Evolutionary conservation across 139 green algal genomes (phyloP).

Genomic region (Chlorella sp.): DNA sequence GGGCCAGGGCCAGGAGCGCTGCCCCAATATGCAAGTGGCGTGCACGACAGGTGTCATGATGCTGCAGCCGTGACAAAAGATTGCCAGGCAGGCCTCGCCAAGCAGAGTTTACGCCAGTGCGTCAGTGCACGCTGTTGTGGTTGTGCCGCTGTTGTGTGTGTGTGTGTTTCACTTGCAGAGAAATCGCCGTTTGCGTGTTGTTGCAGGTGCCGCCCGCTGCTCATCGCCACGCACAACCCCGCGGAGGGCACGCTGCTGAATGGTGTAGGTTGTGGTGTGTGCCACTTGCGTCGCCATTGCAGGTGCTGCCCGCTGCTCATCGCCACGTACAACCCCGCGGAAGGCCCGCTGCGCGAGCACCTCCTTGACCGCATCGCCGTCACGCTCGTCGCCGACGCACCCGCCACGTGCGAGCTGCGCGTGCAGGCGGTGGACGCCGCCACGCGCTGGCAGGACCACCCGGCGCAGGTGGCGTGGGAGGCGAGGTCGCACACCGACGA

Average conservation of each 20-base stretch:
- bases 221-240: slow-evolving; percentile 98
- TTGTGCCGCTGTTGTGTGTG: too few species aligned
- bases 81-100: too few species aligned
- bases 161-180: too few species aligned
- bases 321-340: slow-evolving; percentile 98
- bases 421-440: slow-evolving; percentile 71
- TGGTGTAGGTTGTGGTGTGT: too few species aligned
- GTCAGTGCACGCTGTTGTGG: too few species aligned
- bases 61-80: too few species aligned
- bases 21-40: too few species aligned
- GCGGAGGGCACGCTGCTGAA: slow-evolving; percentile 93
- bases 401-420: slow-evolving; percentile 64
- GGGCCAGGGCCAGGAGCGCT: too few species aligned
- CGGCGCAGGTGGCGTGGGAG: slow-evolving; percentile 49
- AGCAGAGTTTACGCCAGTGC: too few species aligned
- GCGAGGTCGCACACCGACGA: slow-evolving; percentile 80
- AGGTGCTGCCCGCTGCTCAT: slow-evolving; percentile 93
- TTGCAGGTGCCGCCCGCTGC: slow-evolving; percentile 83
- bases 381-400: slow-evolving; percentile 82
- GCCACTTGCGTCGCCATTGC: too few species aligned
- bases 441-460: slow-evolving; percentile 53
- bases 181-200: too few species aligned
- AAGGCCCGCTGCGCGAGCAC: slow-evolving; percentile 92
- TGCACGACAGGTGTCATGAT: too few species aligned
- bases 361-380: slow-evolving; percentile 97